Evolutionary conservation across 192 early-diverging fungal species (phyloP), one percentile per base, ranked within the genome.

Genomic region (Thamnidium elegans): DNA sequence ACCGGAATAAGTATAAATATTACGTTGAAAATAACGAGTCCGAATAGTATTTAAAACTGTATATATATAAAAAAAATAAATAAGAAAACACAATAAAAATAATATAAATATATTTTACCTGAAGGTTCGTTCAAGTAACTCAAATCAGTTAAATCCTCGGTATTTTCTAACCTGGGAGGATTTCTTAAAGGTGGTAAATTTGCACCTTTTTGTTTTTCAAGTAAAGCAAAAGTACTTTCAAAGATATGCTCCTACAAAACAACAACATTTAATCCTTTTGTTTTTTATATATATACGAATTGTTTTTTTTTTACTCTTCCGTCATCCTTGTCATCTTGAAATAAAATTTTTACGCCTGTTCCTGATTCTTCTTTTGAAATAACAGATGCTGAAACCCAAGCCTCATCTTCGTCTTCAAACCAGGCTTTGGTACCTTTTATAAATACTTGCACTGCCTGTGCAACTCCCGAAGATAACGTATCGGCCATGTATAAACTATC

Each of bases 1-100:
- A 53, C 97, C 97, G 23, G 95, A 98, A 71, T 99, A 99, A 8
- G 97, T 99, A 78, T 99, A 99, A 68, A 99, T 98, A 73, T 89
- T 90, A 69, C 93, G 87, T 73, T 95, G 90, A 4, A 82, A 76
- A 70, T 98, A 99, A 47, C 97, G 87, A n/a, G 93, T 84, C 48
- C 80, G 81, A 76, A 99, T 89, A 68, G 93, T 95, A 78, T 97
- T 88, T 34, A 99, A 86, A 7, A 99, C 97, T 80, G n/a, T n/a
- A n/a, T n/a, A n/a, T n/a, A n/a, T n/a, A n/a, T 34, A 3, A 56
- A 21, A 56, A 31, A 10, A 48, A 48, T 14, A 62, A 31, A 52
- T 50, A 20, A 15, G 47, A 26, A 26, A 2, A 26, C 26, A 26
- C 26, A 3, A 26, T 26, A 26, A 26, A 26, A 26, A 26, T 23